Evolutionary conservation across 2,329 filamentous ascomycete genomes (phyloP), one percentile per base, ranked within the genome.

Genomic region (Cladobotryum protrusum): DNA sequence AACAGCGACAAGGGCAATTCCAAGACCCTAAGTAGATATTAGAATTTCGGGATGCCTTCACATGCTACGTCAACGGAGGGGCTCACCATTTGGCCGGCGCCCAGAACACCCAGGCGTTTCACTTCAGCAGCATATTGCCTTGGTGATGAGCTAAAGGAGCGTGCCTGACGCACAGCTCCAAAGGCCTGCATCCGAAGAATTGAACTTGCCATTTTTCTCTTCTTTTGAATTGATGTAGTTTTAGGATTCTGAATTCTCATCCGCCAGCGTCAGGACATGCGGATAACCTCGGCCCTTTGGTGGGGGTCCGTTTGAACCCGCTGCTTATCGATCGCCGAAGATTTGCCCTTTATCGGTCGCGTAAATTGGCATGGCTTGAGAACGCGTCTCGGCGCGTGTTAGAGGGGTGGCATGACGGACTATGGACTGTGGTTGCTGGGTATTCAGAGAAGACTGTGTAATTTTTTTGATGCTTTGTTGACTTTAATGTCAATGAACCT

Each of bases 1-100:
- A 40, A 92, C 89, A 45, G 92, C 93, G 43, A 99, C 92, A 14
- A 99, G 82, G 45, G 93, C 93, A 67, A 99, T 99, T 52, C 93
- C 93, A 41, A 99, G 75, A 52, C 93, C 93, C 92, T 97, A 60
- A 40, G 19, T 5, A 51, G 43, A 17, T 36, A 33, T 14, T 32
- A 64, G 64, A 37, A 60, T 57, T 49, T 53, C 33, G 34, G 34
- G 13, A 19, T 36, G 20, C 3, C 37, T 45, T 53, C 34, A 48
- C 47, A 34, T 48, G 42, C 37, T 24, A 51, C 15, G 49, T 35
- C 47, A 52, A 47, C 56, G 49, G 43, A 47, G 32, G 35, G 3
- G 41, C 77, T 63, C 71, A 95, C 91, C 91, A 97, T 96, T 68
- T 97, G 93, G 24, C 93, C 93, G 47, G 92, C 91, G 57, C 93